Percentiles rank a stretch among this genome's conserved stretches.
Conservation (phyloP, 73 alveolate species). For the Paraurostyla sp. region DNA sequence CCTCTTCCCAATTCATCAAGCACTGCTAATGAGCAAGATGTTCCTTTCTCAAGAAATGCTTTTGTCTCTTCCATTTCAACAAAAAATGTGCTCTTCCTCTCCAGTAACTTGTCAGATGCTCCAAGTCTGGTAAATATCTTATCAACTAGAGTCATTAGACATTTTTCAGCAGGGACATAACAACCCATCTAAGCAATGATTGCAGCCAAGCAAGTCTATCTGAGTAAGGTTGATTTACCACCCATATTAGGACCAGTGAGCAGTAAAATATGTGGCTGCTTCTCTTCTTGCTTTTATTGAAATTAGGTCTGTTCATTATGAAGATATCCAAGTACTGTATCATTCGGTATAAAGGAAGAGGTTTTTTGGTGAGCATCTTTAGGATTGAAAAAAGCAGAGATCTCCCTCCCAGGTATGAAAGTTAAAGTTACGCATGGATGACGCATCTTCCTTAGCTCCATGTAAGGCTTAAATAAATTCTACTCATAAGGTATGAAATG, state of each 20-base stretch:
- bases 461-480: slow-evolving; percentile 56
- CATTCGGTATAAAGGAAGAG: slow-evolving; percentile 78
- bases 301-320: background rate
- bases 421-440: slow-evolving; percentile 91
- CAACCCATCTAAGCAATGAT: slow-evolving; percentile 94
- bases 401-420: background rate
- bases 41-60: slow-evolving; percentile 82
- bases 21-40: slow-evolving; percentile 81
- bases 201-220: slow-evolving; percentile 87
- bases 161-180: slow-evolving; percentile 90
- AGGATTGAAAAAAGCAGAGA: background rate
- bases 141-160: slow-evolving; percentile 86
- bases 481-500: slow-evolving; percentile 49
- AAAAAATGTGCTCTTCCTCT: slow-evolving; percentile 88
- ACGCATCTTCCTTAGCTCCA: slow-evolving; percentile 81
- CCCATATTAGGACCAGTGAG: slow-evolving; percentile 96
- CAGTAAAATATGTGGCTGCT: slow-evolving; percentile 55
- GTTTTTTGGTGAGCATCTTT: slow-evolving; percentile 43
- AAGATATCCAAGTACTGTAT: slow-evolving; percentile 53
- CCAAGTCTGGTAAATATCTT: slow-evolving; percentile 93
- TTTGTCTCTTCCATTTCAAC: slow-evolving; percentile 95
- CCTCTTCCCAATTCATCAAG: slow-evolving; percentile 98
- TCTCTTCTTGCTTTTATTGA: slow-evolving; percentile 6
- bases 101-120: slow-evolving; percentile 88
- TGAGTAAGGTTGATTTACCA: slow-evolving; percentile 91